Percentiles rank a stretch among this genome's conserved stretches.
Conservation (phyloP, 257 asterid genomes). For the Jasminum sambac region DNA sequence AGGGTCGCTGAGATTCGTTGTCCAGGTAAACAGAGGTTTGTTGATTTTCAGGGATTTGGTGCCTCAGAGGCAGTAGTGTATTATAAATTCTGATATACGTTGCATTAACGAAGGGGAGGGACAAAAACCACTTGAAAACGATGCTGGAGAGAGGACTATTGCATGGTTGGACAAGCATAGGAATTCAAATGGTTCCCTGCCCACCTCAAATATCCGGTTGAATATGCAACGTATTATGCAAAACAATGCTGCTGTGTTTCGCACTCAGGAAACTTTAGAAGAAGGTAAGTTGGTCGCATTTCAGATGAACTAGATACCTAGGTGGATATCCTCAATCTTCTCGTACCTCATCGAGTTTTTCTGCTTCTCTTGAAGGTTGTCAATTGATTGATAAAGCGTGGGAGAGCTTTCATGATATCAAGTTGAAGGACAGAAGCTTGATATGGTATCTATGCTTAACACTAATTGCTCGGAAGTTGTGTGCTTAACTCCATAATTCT, state of each 20-base stretch:
- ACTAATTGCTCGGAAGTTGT: slow-evolving; percentile 3
- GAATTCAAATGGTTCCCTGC: slow-evolving; percentile 85
- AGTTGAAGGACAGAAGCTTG: slow-evolving; percentile 85
- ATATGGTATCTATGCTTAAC: slow-evolving; percentile 63
- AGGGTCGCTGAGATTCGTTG: slow-evolving; percentile 84
- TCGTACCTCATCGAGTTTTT: slow-evolving; percentile 6
- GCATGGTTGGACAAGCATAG: slow-evolving; percentile 97
- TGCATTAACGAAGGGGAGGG: slow-evolving; percentile 58
- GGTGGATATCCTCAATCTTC: slow-evolving; percentile 2
- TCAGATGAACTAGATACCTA: not conserved
- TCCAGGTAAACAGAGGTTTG: slow-evolving; percentile 53
- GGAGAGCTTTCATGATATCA: slow-evolving; percentile 89
- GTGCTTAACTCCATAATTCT: not conserved
- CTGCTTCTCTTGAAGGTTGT: slow-evolving; percentile 58
- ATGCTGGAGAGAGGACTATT: slow-evolving; percentile 89
- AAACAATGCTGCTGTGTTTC: slow-evolving; percentile 97
- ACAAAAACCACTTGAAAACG: slow-evolving; percentile 78
- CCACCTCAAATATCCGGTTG: slow-evolving; percentile 86
- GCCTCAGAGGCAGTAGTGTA: slow-evolving; percentile 4
- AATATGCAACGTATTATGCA: slow-evolving; percentile 97
- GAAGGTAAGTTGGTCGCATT: slow-evolving; percentile 59
- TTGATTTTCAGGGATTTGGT: not conserved
- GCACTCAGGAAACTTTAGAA: slow-evolving; percentile 94
- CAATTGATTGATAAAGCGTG: slow-evolving; percentile 85
- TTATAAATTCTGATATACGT: slow-evolving; percentile 24